Conservation (phyloP, 345 rosid species). For the Psidium guajava region DNA sequence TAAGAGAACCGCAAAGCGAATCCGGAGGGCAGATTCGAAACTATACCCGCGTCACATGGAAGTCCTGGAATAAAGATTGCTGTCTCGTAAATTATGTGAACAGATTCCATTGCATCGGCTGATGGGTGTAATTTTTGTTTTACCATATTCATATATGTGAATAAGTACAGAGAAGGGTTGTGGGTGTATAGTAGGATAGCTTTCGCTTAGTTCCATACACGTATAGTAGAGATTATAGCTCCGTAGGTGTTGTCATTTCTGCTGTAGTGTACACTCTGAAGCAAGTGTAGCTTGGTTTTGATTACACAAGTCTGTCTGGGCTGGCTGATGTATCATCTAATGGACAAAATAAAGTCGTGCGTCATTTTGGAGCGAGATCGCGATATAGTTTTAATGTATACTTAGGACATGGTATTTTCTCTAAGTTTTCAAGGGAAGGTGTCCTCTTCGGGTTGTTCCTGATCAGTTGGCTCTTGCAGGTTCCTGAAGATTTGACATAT, state of each 20-base stretch:
- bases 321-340: background rate
- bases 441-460: background rate
- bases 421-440: background rate
- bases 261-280: background rate
- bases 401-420: background rate
- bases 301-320: background rate
- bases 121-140: constrained; percentile 25
- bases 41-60: background rate
- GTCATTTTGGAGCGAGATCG: background rate
- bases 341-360: background rate
- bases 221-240: constrained; percentile 1
- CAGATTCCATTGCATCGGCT: background rate
- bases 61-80: background rate
- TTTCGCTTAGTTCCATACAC: constrained; percentile 7
- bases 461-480: background rate
- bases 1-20: background rate
- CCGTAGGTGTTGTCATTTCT: background rate
- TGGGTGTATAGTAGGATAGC: constrained; percentile 35
- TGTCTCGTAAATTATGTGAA: background rate
- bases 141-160: constrained; percentile 21
- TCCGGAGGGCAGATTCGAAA: background rate
- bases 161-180: constrained; percentile 20
- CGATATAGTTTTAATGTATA: background rate
- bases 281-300: background rate
- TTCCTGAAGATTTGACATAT: too few species aligned